A percentile compares a stretch with the other conserved stretches of the same genome.
Evolutionary conservation across 495 filamentous ascomycete species (phyloP).

Genomic region (Bacidia rubella): DNA sequence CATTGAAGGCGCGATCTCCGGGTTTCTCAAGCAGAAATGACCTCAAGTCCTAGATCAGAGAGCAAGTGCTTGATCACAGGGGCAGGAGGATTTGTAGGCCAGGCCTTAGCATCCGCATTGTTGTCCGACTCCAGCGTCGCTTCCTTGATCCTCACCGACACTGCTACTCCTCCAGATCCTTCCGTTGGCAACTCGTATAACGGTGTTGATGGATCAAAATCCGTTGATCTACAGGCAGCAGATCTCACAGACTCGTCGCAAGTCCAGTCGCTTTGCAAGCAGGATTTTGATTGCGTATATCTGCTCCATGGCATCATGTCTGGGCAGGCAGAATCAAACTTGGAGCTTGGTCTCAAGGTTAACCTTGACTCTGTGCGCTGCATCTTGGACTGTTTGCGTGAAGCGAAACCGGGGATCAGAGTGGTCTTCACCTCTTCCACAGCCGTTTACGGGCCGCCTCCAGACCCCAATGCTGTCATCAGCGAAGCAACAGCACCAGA

Average conservation of each 20-base stretch:
- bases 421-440: conserved; percentile 45
- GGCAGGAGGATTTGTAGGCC: conserved; percentile 57
- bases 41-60: conserved; percentile 3
- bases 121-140: conserved; percentile 38
- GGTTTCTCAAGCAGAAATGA: background rate
- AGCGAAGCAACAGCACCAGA: conserved; percentile 47
- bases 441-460: conserved; percentile 46
- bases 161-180: conserved; percentile 44
- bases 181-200: conserved; percentile 30
- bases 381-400: conserved; percentile 48
- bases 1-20: too few relatives aligned
- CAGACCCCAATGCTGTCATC: conserved; percentile 31
- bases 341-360: conserved; percentile 56
- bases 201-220: conserved; percentile 3
- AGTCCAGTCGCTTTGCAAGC: conserved; percentile 14
- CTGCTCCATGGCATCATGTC: conserved; percentile 84
- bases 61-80: conserved; percentile 63
- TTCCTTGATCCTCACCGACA: conserved; percentile 50
- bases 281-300: conserved; percentile 40
- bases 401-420: conserved; percentile 43
- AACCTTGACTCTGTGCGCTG: conserved; percentile 60
- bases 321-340: conserved; percentile 58
- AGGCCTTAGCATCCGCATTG: conserved; percentile 50
- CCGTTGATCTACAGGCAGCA: conserved; percentile 37
- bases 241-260: conserved; percentile 43